Percentiles rank a stretch among this genome's conserved stretches.
phyloP scores from a whole-genome alignment of 192 early-diverging fungal species.

The Umbelopsis sp. region DNA sequence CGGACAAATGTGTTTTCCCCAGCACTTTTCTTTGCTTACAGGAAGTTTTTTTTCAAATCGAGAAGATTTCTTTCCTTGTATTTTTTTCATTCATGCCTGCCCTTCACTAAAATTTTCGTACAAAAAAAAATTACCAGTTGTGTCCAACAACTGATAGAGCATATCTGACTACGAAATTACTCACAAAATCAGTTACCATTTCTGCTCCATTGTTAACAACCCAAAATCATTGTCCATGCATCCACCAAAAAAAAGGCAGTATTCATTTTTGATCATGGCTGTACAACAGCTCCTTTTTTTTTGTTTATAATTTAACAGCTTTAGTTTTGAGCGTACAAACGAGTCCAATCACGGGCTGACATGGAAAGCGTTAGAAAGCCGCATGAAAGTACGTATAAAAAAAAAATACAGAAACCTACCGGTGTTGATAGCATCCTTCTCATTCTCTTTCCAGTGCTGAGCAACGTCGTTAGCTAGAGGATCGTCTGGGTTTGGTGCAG shows the following conservation, averaged over 20 bases:
- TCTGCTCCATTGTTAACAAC: too few species aligned
- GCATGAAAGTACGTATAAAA: background rate
- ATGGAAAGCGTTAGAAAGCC: background rate
- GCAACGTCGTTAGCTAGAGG: constrained; percentile 98
- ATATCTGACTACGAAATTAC: too few species aligned
- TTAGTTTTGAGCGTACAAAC: constrained; percentile 32
- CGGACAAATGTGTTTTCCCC: too few species aligned
- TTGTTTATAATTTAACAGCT: background rate
- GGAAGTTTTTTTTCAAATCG: too few species aligned
- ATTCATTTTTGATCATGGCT: background rate
- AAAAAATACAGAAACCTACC: constrained; percentile 37
- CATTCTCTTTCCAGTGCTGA: constrained; percentile 98
- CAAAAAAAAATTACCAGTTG: too few species aligned
- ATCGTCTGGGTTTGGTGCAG: constrained; percentile 98
- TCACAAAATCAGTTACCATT: too few species aligned
- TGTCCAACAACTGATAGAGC: too few species aligned
- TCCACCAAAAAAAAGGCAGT: background rate
- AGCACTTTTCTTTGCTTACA: too few species aligned
- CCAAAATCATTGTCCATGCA: too few species aligned
- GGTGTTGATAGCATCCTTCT: constrained; percentile 86
- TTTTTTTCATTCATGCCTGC: too few species aligned
- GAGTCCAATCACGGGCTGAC: constrained; percentile 32
- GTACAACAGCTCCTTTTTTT: background rate
- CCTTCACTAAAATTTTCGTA: too few species aligned
- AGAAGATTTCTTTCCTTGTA: too few species aligned